A percentile compares a stretch with the other conserved stretches of the same genome.
Conservation (phyloP, 2,329 filamentous ascomycete genomes). For the Diaporthe eres region DNA sequence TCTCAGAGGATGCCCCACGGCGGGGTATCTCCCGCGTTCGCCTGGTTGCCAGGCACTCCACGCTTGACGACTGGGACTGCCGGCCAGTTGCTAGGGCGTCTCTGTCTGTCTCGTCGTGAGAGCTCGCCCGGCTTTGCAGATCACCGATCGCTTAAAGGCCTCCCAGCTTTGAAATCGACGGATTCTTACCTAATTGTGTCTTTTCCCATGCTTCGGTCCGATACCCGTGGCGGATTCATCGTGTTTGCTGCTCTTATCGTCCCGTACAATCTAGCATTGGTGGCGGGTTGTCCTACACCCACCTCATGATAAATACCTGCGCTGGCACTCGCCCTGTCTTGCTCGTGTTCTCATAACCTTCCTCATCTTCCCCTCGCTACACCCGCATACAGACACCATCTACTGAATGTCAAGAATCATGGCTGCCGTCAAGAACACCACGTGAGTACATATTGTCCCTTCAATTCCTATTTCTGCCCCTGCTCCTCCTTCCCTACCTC, state of each 20-base stretch:
- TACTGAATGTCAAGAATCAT: constrained; percentile 44
- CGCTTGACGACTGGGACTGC: neutral
- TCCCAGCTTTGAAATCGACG: neutral
- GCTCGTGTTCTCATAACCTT: neutral
- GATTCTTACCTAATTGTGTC: constrained; percentile 10
- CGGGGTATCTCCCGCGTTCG: constrained; percentile 19
- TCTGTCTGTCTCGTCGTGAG: neutral
- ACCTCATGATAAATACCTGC: constrained; percentile 27
- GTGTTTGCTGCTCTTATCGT: constrained; percentile 17
- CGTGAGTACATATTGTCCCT: constrained; percentile 36
- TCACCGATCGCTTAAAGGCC: constrained; percentile 15
- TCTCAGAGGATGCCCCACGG: neutral
- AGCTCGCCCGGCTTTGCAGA: constrained; percentile 35
- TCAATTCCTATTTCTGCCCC: too few relatives aligned
- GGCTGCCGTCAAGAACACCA: constrained; percentile 50
- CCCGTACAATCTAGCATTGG: neutral
- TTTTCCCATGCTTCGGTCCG: constrained; percentile 4
- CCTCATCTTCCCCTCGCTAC: neutral
- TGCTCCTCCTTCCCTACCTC: neutral
- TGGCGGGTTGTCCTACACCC: neutral
- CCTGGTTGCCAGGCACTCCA: constrained; percentile 4
- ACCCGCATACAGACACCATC: neutral
- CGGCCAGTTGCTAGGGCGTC: neutral
- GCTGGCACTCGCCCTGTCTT: neutral
- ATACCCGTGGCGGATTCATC: neutral